Evolutionary conservation across 768 basidiomycete species (phyloP).

Genomic region (Hemileccinum impolitum): DNA sequence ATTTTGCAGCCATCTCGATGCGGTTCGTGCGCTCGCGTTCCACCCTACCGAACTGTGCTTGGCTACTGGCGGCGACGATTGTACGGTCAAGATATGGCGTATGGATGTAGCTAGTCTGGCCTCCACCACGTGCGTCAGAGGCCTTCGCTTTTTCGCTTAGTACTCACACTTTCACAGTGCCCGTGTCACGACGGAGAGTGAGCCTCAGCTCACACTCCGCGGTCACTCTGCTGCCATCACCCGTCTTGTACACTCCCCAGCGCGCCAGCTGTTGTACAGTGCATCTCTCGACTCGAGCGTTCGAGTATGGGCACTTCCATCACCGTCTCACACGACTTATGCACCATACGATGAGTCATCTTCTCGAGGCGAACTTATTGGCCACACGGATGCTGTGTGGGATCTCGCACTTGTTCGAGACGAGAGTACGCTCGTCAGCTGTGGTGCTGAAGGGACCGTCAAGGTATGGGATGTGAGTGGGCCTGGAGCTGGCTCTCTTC

Average conservation of each 20-base stretch:
- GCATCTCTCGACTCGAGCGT: slow-evolving; percentile 93
- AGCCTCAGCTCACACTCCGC: slow-evolving; percentile 89
- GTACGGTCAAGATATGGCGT: slow-evolving; percentile 94
- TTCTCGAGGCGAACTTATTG: slow-evolving; percentile 75
- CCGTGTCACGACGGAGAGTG: slow-evolving; percentile 78
- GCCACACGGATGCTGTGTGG: slow-evolving; percentile 97
- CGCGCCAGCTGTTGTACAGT: slow-evolving; percentile 78
- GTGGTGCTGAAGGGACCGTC: slow-evolving; percentile 86
- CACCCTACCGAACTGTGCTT: slow-evolving; percentile 81
- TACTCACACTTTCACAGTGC: slow-evolving; percentile 39
- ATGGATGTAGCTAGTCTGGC: slow-evolving; percentile 75
- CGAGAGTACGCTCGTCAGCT: slow-evolving; percentile 81
- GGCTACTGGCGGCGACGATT: slow-evolving; percentile 94
- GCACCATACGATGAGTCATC: slow-evolving; percentile 83
- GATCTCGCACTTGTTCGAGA: slow-evolving; percentile 84
- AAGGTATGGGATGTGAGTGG: slow-evolving; percentile 91
- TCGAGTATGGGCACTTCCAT: slow-evolving; percentile 83
- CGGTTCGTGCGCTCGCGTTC: slow-evolving; percentile 87
- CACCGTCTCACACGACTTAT: slow-evolving; percentile 79
- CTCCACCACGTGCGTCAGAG: slow-evolving; percentile 65
- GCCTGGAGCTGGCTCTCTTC: slow-evolving; percentile 56
- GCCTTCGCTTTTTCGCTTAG: not conserved
- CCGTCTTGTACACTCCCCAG: slow-evolving; percentile 73
- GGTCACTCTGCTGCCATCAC: slow-evolving; percentile 93
- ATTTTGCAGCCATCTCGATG: slow-evolving; percentile 77